phyloP scores from a whole-genome alignment of 192 early-diverging fungal genomes.

The Linnemannia zychae region DNA sequence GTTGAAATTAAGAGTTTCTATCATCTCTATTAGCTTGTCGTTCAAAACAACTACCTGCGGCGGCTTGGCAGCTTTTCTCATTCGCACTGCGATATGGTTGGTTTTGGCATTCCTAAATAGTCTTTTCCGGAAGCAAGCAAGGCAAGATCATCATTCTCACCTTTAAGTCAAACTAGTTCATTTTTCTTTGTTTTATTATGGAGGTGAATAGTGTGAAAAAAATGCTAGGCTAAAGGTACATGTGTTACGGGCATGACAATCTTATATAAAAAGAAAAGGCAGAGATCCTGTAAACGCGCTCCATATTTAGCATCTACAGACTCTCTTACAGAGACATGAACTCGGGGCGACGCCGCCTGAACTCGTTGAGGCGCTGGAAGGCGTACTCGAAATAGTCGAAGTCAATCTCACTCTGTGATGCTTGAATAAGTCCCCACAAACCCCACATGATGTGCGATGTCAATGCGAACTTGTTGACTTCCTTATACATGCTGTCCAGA shows the following conservation, averaged over 20 bases:
- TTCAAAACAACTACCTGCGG: no score
- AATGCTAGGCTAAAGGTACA: no score
- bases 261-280: not conserved
- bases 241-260: not conserved
- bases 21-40: no score
- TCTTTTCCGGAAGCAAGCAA: no score
- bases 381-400: constrained; percentile 84
- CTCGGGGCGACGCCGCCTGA: constrained; percentile 67
- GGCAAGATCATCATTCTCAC: no score
- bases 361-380: constrained; percentile 84
- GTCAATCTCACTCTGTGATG: constrained; percentile 79
- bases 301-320: not conserved
- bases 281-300: not conserved
- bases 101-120: no score
- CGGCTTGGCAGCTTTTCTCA: no score
- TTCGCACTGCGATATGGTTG: no score
- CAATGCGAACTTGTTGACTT: constrained; percentile 60
- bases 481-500: constrained; percentile 57
- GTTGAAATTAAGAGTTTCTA: no score
- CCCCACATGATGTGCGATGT: constrained; percentile 82
- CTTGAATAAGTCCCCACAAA: constrained; percentile 85
- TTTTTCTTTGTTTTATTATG: no score
- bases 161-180: no score
- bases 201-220: no score
- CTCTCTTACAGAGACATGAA: constrained; percentile 53